A percentile compares a stretch with the other conserved stretches of the same genome.
phyloP scores from a whole-genome alignment of 805 yeast genomes.

The Kodamaea neixiangensis region DNA sequence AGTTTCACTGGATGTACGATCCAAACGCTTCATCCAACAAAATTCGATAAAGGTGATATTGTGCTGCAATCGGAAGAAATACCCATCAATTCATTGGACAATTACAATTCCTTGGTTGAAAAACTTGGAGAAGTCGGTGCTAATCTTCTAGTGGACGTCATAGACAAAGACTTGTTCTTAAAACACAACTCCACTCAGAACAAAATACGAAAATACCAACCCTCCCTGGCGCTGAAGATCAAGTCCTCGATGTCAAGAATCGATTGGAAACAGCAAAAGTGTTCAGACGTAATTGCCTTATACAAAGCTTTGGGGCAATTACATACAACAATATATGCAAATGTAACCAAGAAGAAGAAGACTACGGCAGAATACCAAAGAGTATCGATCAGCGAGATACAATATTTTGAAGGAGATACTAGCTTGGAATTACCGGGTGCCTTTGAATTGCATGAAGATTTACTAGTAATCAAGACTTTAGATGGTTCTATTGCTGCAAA shows the following conservation, averaged over 20 bases:
- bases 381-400: slow-evolving; percentile 49
- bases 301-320: slow-evolving; percentile 59
- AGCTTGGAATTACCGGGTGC: slow-evolving; percentile 23
- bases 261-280: slow-evolving; percentile 45
- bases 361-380: slow-evolving; percentile 37
- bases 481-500: slow-evolving; percentile 44
- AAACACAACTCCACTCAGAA: not conserved
- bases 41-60: slow-evolving; percentile 79
- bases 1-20: slow-evolving; percentile 76
- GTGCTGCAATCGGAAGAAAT: slow-evolving; percentile 56
- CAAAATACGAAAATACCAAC: slow-evolving; percentile 21
- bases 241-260: slow-evolving; percentile 43
- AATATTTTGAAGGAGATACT: not conserved
- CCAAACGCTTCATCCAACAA: slow-evolving; percentile 85
- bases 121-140: slow-evolving; percentile 67
- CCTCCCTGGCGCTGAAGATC: slow-evolving; percentile 62
- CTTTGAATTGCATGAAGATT: slow-evolving; percentile 15
- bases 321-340: slow-evolving; percentile 43
- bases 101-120: slow-evolving; percentile 45
- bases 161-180: slow-evolving; percentile 35
- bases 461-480: slow-evolving; percentile 42
- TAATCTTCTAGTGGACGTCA: slow-evolving; percentile 47
- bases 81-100: slow-evolving; percentile 44
- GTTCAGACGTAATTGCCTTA: slow-evolving; percentile 43
- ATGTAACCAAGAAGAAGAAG: slow-evolving; percentile 34